A percentile compares a stretch with the other conserved stretches of the same genome.
Evolutionary conservation across 1,139 yeast genomes (phyloP).

Genomic region (Taiozyma onychis): DNA sequence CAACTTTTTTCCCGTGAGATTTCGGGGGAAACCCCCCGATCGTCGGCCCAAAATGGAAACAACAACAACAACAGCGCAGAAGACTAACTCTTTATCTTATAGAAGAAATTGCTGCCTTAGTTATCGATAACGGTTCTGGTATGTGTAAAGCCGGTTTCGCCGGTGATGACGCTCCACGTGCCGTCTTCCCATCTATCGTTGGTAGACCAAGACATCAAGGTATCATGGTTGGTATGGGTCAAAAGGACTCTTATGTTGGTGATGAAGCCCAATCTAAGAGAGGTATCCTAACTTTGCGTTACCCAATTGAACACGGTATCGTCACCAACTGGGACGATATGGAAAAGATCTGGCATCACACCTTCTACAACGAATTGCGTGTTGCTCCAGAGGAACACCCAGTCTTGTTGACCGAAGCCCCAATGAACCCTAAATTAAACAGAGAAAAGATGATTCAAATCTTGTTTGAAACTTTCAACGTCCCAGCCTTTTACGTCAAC

Average conservation of each 20-base stretch:
- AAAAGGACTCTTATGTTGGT: conserved; percentile 99
- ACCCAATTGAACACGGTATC: conserved; percentile 99
- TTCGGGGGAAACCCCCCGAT: neutral
- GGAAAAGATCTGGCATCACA: conserved; percentile 99
- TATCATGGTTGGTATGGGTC: conserved; percentile 99
- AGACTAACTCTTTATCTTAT: conserved; percentile 1
- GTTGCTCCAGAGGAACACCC: conserved; percentile 99
- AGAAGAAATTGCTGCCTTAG: conserved; percentile 35
- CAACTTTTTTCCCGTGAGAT: neutral
- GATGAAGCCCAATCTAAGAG: conserved; percentile 99
- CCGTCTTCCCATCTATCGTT: conserved; percentile 99
- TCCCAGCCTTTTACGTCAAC: conserved; percentile 98
- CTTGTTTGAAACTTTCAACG: conserved; percentile 97
- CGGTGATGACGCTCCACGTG: conserved; percentile 99
- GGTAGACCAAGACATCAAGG: conserved; percentile 99
- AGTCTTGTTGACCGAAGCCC: conserved; percentile 96
- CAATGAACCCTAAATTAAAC: conserved; percentile 98
- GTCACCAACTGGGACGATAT: conserved; percentile 99
- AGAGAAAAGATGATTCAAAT: conserved; percentile 99
- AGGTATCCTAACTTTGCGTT: conserved; percentile 98
- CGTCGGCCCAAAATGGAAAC: neutral
- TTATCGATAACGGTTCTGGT: conserved; percentile 99
- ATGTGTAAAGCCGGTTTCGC: conserved; percentile 99
- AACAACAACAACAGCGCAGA: no score
- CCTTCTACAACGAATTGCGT: conserved; percentile 95